Base-by-base conservation (phyloP, 345 rosid species). In the Pseudoturritis turrita region DNA sequence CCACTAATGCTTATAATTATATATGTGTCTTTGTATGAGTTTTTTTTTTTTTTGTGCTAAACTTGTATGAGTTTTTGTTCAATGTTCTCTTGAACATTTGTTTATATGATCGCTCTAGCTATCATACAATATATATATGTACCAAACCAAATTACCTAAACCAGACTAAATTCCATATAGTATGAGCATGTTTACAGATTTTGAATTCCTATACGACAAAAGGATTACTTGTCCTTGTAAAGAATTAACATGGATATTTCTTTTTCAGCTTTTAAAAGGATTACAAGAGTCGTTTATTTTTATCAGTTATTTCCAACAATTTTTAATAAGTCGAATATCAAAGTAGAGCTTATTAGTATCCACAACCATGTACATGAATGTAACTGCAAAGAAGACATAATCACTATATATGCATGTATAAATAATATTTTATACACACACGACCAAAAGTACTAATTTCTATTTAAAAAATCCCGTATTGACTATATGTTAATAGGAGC, bases 391-490 rank as follows among this genome's bases (percentile, higher is more conserved):
- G 23, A 71, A 19, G 44, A 29, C 45, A 62, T 28, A 25, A 61
- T 60, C 13, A 40, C 26, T 35, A 13, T 69, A 13, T 69, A n/a
- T 41, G 63, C 53, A 54, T 26, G 66, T 58, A 49, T 49, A 17
- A 17, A 47, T 52, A 61, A 59, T 70, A 23, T 26, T 71, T 21
- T 51, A 70, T 71, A 71, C 60, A 53, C 68, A 33, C 71, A 66
- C 70, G 76, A 62, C 55, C 70, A 63, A 44, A 62, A 63, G 70
- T 63, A 53, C 28, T 71, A 61, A 40, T 43, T 46, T 43, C 55
- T 21, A 22, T 54, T 60, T 18, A 11, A 43, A 10, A 19, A 12
- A 53, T 72, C 35, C 0, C 60, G 8, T 36, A 59, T 61, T 71
- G 68, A 37, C 51, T n/a, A 28, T 39, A 71, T 26, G 33, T 50